Evolutionary conservation across 768 basidiomycete genomes (phyloP).

Genomic region (Tricholoma hemisulphureum): DNA sequence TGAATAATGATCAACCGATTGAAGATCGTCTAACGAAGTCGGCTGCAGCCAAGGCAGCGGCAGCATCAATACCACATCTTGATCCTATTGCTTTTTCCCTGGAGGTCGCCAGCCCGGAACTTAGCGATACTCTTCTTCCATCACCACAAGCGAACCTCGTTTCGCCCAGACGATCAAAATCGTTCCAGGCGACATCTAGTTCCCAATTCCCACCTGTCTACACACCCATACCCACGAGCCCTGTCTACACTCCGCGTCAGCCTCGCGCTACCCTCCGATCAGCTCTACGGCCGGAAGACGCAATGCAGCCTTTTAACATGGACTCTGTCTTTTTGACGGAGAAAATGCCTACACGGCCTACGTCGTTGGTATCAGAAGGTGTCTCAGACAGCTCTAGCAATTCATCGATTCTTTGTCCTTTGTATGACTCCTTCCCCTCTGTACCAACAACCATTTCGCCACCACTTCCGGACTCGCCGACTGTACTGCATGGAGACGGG

Average conservation of each 20-base stretch:
- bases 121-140: conserved; percentile 10
- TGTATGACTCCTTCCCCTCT: conserved; percentile 69
- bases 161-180: conserved; percentile 19
- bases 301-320: conserved; percentile 7
- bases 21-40: conserved; percentile 19
- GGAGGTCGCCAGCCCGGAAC: conserved; percentile 12
- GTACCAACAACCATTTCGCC: conserved; percentile 54
- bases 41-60: conserved; percentile 15
- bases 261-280: conserved; percentile 6
- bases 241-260: conserved; percentile 14
- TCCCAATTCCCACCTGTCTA: conserved; percentile 17
- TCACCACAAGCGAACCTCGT: conserved; percentile 17
- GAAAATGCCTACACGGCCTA: conserved; percentile 28
- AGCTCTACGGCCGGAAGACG: conserved; percentile 6
- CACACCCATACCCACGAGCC: conserved; percentile 16
- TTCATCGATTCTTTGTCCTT: conserved; percentile 41
- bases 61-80: conserved; percentile 20
- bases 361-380: conserved; percentile 46
- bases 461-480: conserved; percentile 10
- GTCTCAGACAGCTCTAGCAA: conserved; percentile 39
- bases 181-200: conserved; percentile 16
- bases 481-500: not conserved
- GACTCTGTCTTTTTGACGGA: conserved; percentile 15
- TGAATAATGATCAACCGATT: not conserved
- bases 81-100: conserved; percentile 21